Evolutionary conservation across 1,139 yeast genomes (phyloP).

Genomic region (Taiozyma sp.): DNA sequence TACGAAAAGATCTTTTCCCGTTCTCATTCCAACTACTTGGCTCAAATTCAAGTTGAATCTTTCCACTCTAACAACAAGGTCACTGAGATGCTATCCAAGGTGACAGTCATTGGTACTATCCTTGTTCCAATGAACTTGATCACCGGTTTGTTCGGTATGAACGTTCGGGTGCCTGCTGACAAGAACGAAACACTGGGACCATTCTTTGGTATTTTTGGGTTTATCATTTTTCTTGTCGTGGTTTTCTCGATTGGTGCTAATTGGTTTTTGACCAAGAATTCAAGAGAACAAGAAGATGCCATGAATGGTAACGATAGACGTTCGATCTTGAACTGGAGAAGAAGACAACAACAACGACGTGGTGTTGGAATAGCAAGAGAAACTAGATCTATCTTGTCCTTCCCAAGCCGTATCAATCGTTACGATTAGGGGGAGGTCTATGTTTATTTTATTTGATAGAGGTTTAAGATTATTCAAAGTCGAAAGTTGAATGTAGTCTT

Average conservation of each 20-base stretch:
- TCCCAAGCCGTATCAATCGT: constrained; percentile 21
- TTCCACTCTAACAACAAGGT: constrained; percentile 80
- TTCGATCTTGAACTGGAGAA: constrained; percentile 28
- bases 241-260: constrained; percentile 31
- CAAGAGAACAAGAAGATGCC: constrained; percentile 29
- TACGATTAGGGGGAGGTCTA: constrained; percentile 11
- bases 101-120: constrained; percentile 85
- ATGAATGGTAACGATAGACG: constrained; percentile 28
- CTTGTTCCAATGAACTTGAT: constrained; percentile 84
- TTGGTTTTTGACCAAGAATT: constrained; percentile 33
- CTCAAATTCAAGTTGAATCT: constrained; percentile 90
- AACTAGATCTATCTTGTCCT: constrained; percentile 21
- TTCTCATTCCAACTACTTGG: constrained; percentile 87
- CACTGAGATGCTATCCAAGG: constrained; percentile 82
- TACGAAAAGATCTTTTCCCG: constrained; percentile 92
- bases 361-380: constrained; percentile 17
- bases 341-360: constrained; percentile 10
- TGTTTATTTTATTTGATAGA: neutral
- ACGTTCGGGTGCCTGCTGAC: constrained; percentile 81
- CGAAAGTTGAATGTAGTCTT: neutral
- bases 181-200: constrained; percentile 40
- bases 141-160: constrained; percentile 96
- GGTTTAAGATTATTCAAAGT: too few species aligned
- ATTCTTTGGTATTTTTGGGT: constrained; percentile 65
- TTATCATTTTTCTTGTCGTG: constrained; percentile 36